phyloP scores from a whole-genome alignment of 257 asterid species.

The Fraxinus quadrangulata region DNA sequence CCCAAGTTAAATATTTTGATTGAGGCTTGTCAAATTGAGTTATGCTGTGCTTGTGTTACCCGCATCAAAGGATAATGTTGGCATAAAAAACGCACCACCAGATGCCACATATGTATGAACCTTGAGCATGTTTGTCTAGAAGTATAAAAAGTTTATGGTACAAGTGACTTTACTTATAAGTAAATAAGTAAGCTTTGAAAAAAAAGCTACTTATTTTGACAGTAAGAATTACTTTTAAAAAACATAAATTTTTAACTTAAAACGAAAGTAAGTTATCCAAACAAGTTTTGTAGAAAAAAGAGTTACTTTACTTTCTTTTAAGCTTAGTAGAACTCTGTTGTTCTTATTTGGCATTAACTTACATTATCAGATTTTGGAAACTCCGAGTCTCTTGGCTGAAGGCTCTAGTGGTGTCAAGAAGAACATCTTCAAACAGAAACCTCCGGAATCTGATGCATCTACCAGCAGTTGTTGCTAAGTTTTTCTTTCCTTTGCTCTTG shows the following conservation, averaged over 20 bases:
- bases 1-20: not conserved
- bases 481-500: slow-evolving; percentile 2
- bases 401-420: slow-evolving; percentile 71
- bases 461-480: slow-evolving; percentile 83
- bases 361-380: slow-evolving; percentile 72
- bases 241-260: no score
- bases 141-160: not conserved
- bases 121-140: no score
- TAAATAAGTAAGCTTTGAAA: not conserved
- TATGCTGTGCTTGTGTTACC: not conserved
- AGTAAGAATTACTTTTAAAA: no score
- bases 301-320: not conserved
- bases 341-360: not conserved
- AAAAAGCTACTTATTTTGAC: no score
- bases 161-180: not conserved
- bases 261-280: no score
- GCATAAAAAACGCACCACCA: no score
- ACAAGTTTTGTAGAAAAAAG: not conserved
- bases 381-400: slow-evolving; percentile 83
- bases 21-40: not conserved
- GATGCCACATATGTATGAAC: no score
- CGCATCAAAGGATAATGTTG: not conserved
- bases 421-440: slow-evolving; percentile 93
- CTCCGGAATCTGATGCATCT: slow-evolving; percentile 68
- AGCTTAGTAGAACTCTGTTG: not conserved